phyloP scores from a whole-genome alignment of 2,329 filamentous ascomycete genomes.

The Aspergillus proliferans region DNA sequence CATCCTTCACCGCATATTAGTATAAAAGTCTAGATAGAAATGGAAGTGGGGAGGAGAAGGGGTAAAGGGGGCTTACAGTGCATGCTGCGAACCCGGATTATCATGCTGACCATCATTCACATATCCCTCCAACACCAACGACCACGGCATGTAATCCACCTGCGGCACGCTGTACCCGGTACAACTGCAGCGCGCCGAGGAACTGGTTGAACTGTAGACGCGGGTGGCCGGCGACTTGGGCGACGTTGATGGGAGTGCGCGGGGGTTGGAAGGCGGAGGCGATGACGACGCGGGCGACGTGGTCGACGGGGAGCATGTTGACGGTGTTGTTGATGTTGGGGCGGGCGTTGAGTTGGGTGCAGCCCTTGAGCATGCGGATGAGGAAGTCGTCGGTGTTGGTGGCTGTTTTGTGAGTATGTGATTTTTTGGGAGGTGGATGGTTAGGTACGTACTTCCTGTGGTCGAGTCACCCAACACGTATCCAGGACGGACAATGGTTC shows the following conservation, averaged over 20 bases:
- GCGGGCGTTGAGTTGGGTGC: conserved; percentile 66
- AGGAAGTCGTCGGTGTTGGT: conserved; percentile 86
- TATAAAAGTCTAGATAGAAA: too few relatives aligned
- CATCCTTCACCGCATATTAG: conserved; percentile 32
- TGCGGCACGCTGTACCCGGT: conserved; percentile 65
- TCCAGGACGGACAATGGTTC: conserved; percentile 72
- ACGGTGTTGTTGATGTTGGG: conserved; percentile 80
- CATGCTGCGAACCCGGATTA: conserved; percentile 58
- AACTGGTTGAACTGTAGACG: conserved; percentile 72
- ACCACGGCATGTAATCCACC: conserved; percentile 65
- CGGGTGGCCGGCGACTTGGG: conserved; percentile 74
- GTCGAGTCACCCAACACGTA: conserved; percentile 72
- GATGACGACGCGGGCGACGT: conserved; percentile 74
- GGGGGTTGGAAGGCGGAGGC: conserved; percentile 64
- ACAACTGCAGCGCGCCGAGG: conserved; percentile 62
- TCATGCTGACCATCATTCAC: conserved; percentile 54
- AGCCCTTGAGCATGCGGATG: conserved; percentile 79
- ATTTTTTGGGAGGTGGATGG: conserved; percentile 46
- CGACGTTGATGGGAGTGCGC: conserved; percentile 52
- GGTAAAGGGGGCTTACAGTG: conserved; percentile 45
- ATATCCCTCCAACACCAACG: conserved; percentile 59
- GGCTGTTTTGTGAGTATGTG: conserved; percentile 6
- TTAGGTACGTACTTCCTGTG: conserved; percentile 50
- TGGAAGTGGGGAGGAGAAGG: conserved; percentile 7
- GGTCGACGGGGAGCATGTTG: conserved; percentile 81